Evolutionary conservation across 176 grass and related monocot genomes (phyloP).

Genomic region (Bromus sterilis): DNA sequence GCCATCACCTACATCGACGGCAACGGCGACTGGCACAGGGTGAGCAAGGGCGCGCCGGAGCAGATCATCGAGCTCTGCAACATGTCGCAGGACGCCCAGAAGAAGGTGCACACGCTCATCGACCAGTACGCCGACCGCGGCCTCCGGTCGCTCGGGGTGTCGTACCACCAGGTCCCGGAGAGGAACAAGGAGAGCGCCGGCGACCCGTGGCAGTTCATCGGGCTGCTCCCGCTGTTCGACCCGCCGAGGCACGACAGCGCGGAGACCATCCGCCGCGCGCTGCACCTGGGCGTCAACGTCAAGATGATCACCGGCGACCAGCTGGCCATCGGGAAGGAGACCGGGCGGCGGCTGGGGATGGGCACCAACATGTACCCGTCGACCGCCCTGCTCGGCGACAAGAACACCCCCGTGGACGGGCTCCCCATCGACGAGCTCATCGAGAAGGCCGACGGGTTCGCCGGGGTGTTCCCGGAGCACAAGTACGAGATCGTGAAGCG

Average conservation of each 20-base stretch:
- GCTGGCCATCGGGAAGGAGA: slow-evolving; percentile 92
- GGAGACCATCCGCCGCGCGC: slow-evolving; percentile 80
- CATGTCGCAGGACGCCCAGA: slow-evolving; percentile 42
- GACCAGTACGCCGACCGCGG: slow-evolving; percentile 65
- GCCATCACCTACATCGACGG: slow-evolving; percentile 89
- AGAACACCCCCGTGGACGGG: slow-evolving; percentile 45
- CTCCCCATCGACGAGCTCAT: slow-evolving; percentile 87
- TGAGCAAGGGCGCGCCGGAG: slow-evolving; percentile 89
- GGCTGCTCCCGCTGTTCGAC: slow-evolving; percentile 76
- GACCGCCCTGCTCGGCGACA: slow-evolving; percentile 70
- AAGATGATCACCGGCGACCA: slow-evolving; percentile 99
- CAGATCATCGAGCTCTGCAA: slow-evolving; percentile 95
- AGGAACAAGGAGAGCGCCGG: slow-evolving; percentile 65
- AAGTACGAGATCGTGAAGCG: slow-evolving; percentile 97
- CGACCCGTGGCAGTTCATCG: slow-evolving; percentile 78
- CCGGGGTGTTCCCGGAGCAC: slow-evolving; percentile 93
- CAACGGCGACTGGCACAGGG: slow-evolving; percentile 75
- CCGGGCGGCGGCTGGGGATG: slow-evolving; percentile 77
- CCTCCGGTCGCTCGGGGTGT: slow-evolving; percentile 67
- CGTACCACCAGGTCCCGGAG: slow-evolving; percentile 71
- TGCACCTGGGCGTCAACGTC: slow-evolving; percentile 74
- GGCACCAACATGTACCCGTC: slow-evolving; percentile 98
- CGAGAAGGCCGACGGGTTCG: slow-evolving; percentile 90
- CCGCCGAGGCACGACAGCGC: slow-evolving; percentile 91
- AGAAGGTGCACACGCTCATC: slow-evolving; percentile 65